These are phyloP conservation scores for Phytophthora lateralis DNA, from an alignment of 352 stramenopile genomes.

Conservation along the genomic window DNA sequence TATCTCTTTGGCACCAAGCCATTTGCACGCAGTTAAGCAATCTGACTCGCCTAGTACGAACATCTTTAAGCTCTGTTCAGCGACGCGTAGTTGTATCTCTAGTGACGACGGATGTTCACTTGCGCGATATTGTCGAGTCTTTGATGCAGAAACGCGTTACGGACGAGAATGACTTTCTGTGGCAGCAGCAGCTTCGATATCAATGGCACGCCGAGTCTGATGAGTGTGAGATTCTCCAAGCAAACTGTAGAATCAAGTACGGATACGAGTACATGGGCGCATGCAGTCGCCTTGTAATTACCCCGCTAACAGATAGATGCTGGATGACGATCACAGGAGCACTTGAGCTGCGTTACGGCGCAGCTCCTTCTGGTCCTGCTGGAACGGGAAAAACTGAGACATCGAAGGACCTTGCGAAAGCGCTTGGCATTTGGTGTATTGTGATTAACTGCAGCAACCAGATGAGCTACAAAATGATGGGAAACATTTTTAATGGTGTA, in stretches of 20 bases:
- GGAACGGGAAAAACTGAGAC: slow-evolving; percentile 95
- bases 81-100: slow-evolving; percentile 68
- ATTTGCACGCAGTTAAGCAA: slow-evolving; percentile 73
- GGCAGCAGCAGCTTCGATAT: slow-evolving; percentile 81
- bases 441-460: slow-evolving; percentile 97
- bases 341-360: slow-evolving; percentile 88
- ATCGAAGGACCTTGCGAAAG: slow-evolving; percentile 93
- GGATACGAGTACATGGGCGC: slow-evolving; percentile 94
- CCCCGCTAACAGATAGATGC: slow-evolving; percentile 92
- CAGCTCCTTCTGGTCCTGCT: slow-evolving; percentile 86
- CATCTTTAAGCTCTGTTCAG: slow-evolving; percentile 59
- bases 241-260: slow-evolving; percentile 79
- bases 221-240: slow-evolving; percentile 64
- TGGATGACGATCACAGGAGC: slow-evolving; percentile 94
- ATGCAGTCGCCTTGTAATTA: slow-evolving; percentile 92
- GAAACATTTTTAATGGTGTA: slow-evolving; percentile 87
- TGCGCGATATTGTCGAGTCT: slow-evolving; percentile 76
- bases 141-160: slow-evolving; percentile 57
- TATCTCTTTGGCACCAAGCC: slow-evolving; percentile 69
- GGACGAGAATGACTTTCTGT: slow-evolving; percentile 66
- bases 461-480: slow-evolving; percentile 92
- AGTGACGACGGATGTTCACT: slow-evolving; percentile 81
- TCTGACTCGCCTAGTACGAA: slow-evolving; percentile 68
- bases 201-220: slow-evolving; percentile 70
- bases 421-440: slow-evolving; percentile 92